A percentile compares a stretch with the other conserved stretches of the same genome.
phyloP scores from a whole-genome alignment of 257 asterid genomes.

The Penstemon newberryi region DNA sequence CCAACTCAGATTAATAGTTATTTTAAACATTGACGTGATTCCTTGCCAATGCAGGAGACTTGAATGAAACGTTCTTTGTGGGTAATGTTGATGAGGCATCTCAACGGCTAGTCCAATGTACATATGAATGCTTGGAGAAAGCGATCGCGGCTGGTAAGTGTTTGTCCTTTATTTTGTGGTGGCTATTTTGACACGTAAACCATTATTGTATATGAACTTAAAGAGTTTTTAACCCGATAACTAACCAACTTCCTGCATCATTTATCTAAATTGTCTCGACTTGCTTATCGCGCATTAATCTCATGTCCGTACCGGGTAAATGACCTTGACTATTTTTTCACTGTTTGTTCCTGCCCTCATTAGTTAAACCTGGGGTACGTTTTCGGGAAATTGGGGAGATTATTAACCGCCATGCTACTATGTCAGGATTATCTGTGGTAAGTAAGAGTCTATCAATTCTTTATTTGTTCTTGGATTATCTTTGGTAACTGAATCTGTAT shows the following conservation, averaged over 20 bases:
- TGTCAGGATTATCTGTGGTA: constrained; percentile 98
- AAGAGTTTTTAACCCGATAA: background rate
- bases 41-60: constrained; percentile 67
- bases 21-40: constrained; percentile 2
- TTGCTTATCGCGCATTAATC: background rate
- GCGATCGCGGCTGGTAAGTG: constrained; percentile 83
- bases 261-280: background rate
- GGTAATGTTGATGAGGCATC: constrained; percentile 95
- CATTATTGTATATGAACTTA: background rate
- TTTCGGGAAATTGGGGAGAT: constrained; percentile 95
- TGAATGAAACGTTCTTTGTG: constrained; percentile 91
- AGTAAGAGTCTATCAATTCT: constrained; percentile 11
- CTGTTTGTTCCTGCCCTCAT: constrained; percentile 21
- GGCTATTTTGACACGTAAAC: background rate
- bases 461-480: constrained; percentile 53
- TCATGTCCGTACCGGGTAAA: background rate
- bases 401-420: constrained; percentile 79
- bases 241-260: background rate
- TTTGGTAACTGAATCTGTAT: constrained; percentile 53
- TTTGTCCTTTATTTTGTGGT: constrained; percentile 14
- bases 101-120: constrained; percentile 74
- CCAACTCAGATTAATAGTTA: constrained; percentile 9
- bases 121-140: constrained; percentile 94
- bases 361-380: constrained; percentile 96
- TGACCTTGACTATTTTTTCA: background rate